Evolutionary conservation across 495 filamentous ascomycete species (phyloP).

Genomic region (Halenospora varia): DNA sequence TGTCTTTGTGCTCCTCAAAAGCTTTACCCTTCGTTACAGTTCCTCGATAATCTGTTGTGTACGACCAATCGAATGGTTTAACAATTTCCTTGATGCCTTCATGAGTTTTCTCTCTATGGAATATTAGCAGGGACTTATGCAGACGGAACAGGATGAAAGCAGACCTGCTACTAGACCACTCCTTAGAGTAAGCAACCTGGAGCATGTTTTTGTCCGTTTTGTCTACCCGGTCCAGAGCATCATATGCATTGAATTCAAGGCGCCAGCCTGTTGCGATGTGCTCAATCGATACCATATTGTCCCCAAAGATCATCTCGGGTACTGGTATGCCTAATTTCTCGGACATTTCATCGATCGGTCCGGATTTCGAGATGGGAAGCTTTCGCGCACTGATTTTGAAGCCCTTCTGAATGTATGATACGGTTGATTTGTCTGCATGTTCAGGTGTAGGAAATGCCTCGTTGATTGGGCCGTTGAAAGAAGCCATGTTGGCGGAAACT

Average conservation of each 20-base stretch:
- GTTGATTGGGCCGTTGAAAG: slow-evolving; percentile 35
- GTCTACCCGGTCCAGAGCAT: slow-evolving; percentile 85
- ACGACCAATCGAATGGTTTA: slow-evolving; percentile 97
- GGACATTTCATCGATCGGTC: slow-evolving; percentile 84
- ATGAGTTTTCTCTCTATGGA: slow-evolving; percentile 67
- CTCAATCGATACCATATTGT: slow-evolving; percentile 75
- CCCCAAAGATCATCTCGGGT: slow-evolving; percentile 98
- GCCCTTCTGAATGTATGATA: slow-evolving; percentile 47
- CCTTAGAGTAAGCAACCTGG: slow-evolving; percentile 84
- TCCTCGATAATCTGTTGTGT: slow-evolving; percentile 81
- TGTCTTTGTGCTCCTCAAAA: slow-evolving; percentile 27
- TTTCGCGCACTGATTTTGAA: slow-evolving; percentile 77
- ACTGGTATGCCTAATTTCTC: slow-evolving; percentile 73
- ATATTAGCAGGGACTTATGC: slow-evolving; percentile 21
- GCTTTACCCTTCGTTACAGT: slow-evolving; percentile 37
- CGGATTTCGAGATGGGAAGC: slow-evolving; percentile 86
- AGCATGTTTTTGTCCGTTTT: slow-evolving; percentile 89
- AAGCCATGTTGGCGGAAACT: slow-evolving; percentile 10
- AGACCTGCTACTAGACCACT: slow-evolving; percentile 79
- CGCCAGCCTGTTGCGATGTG: slow-evolving; percentile 67
- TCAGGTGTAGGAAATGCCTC: slow-evolving; percentile 35
- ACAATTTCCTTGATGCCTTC: slow-evolving; percentile 91
- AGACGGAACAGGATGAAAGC: not conserved
- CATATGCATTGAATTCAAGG: slow-evolving; percentile 76
- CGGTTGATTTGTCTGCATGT: slow-evolving; percentile 34